Conservation (phyloP, 2,329 filamentous ascomycete species). For the Tolypocladium inflatum region DNA sequence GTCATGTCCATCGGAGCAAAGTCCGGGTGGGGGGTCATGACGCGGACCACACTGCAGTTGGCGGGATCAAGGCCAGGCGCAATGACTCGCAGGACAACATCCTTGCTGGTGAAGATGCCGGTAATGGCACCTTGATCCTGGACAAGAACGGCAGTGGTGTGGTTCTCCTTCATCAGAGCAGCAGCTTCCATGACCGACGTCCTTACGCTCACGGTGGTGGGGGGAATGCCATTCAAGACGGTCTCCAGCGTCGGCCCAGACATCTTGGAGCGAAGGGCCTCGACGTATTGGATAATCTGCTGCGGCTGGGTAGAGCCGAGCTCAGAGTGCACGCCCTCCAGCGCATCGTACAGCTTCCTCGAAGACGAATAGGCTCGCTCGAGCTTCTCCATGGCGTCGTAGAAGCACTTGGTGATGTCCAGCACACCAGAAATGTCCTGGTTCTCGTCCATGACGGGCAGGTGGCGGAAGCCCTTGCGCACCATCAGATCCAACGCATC, state of each 20-base stretch:
- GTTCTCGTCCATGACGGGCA: slow-evolving; percentile 99
- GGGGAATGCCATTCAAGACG: slow-evolving; percentile 83
- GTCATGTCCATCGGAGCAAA: slow-evolving; percentile 99
- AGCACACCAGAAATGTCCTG: slow-evolving; percentile 97
- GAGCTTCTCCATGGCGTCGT: slow-evolving; percentile 99
- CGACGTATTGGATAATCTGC: slow-evolving; percentile 98
- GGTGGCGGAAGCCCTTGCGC: slow-evolving; percentile 90
- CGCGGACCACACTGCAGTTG: slow-evolving; percentile 93
- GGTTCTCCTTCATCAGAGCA: slow-evolving; percentile 95
- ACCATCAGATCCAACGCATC: slow-evolving; percentile 98
- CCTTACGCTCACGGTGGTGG: slow-evolving; percentile 88
- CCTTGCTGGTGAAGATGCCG: slow-evolving; percentile 98
- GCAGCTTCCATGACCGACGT: slow-evolving; percentile 96
- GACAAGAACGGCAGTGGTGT: slow-evolving; percentile 91
- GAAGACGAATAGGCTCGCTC: slow-evolving; percentile 96
- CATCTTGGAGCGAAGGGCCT: slow-evolving; percentile 92
- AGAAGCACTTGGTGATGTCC: slow-evolving; percentile 99
- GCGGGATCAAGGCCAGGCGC: slow-evolving; percentile 88
- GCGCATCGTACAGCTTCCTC: slow-evolving; percentile 92
- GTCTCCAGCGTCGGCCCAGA: slow-evolving; percentile 93
- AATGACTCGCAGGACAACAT: slow-evolving; percentile 95
- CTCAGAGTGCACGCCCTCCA: slow-evolving; percentile 96
- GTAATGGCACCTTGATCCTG: slow-evolving; percentile 97
- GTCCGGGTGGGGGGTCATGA: slow-evolving; percentile 98
- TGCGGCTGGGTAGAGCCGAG: slow-evolving; percentile 92